Conservation (phyloP, 352 stramenopile genomes). For the Phytophthora citricola region DNA sequence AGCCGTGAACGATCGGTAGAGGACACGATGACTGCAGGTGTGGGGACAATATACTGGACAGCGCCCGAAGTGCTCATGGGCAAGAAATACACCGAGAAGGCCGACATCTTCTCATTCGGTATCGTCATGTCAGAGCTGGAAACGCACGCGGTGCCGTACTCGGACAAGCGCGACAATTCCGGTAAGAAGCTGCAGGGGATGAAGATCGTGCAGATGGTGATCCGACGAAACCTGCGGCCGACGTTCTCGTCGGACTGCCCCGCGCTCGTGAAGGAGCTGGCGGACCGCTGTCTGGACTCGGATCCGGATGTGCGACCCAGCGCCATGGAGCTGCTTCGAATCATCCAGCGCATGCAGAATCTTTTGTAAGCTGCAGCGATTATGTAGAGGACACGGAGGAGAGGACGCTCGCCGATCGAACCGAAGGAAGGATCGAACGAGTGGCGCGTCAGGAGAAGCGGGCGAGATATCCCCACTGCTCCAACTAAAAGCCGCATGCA, state of each 20-base stretch:
- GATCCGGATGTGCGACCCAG: conserved; percentile 74
- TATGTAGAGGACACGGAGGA: conserved; percentile 19
- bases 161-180: conserved; percentile 73
- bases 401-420: conserved; percentile 29
- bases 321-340: conserved; percentile 66
- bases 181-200: conserved; percentile 83
- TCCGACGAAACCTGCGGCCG: conserved; percentile 69
- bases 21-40: conserved; percentile 84
- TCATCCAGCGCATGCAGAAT: conserved; percentile 69
- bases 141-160: conserved; percentile 81
- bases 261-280: conserved; percentile 63
- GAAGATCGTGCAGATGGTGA: conserved; percentile 89
- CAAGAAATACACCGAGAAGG: conserved; percentile 87
- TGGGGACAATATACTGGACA: conserved; percentile 88
- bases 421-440: conserved; percentile 31
- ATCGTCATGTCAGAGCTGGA: conserved; percentile 87
- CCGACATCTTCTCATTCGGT: conserved; percentile 87
- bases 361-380: conserved; percentile 51
- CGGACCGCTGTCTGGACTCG: conserved; percentile 67
- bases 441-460: conserved; percentile 19
- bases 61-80: conserved; percentile 82
- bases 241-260: conserved; percentile 66
- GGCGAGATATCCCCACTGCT: conserved; percentile 1
- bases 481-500: conserved; percentile 21
- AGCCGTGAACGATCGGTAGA: conserved; percentile 77